Conservation (phyloP, 352 stramenopile genomes). For the Phytophthora parvispora region DNA sequence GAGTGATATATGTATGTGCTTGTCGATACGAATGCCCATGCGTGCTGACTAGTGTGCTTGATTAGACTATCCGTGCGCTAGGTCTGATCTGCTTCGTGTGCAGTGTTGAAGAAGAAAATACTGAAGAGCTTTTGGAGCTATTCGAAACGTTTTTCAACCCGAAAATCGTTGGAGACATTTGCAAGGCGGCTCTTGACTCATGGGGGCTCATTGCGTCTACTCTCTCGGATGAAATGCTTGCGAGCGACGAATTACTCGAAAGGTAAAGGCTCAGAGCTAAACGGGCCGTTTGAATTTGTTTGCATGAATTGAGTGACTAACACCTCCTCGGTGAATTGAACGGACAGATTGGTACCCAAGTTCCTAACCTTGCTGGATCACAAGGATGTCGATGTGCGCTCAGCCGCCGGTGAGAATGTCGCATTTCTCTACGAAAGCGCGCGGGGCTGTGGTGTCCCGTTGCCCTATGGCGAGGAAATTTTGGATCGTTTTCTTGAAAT, state of each 20-base stretch:
- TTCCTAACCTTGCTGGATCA: slow-evolving; percentile 83
- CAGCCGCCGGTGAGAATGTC: slow-evolving; percentile 87
- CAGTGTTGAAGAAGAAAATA: slow-evolving; percentile 84
- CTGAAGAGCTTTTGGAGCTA: slow-evolving; percentile 66
- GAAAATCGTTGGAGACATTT: slow-evolving; percentile 75
- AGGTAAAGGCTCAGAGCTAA: slow-evolving; percentile 38
- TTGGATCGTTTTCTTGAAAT: slow-evolving; percentile 77
- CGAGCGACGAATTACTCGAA: slow-evolving; percentile 63
- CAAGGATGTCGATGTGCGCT: slow-evolving; percentile 84
- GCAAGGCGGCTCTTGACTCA: slow-evolving; percentile 68
- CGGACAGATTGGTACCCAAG: slow-evolving; percentile 67
- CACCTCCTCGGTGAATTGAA: background rate
- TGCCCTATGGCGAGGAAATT: slow-evolving; percentile 76
- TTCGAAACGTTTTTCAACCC: slow-evolving; percentile 78
- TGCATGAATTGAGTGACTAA: background rate
- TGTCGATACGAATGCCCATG: background rate
- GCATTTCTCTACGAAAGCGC: slow-evolving; percentile 83
- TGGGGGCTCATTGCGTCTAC: slow-evolving; percentile 82
- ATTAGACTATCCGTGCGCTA: slow-evolving; percentile 74
- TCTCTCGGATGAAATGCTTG: slow-evolving; percentile 62
- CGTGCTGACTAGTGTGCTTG: slow-evolving; percentile 1
- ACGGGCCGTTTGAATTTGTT: background rate
- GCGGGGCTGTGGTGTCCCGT: slow-evolving; percentile 50
- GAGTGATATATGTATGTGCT: slow-evolving; percentile 11
- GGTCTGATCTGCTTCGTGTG: slow-evolving; percentile 83